Conservation (phyloP, 1,284 basidiomycete species). For the Ganoderma sinense region DNA sequence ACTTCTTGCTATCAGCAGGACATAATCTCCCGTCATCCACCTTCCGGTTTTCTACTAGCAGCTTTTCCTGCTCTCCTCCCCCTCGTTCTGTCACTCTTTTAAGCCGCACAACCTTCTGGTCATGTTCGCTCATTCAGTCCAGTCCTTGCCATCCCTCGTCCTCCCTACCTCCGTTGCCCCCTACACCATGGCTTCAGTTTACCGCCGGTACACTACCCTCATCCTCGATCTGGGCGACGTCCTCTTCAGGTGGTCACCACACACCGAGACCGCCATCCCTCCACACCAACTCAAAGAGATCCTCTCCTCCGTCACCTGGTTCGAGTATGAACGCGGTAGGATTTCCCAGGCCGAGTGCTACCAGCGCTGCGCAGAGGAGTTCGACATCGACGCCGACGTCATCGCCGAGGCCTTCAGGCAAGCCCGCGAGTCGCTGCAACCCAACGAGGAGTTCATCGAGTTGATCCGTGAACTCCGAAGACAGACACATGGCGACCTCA, state of each 20-base stretch:
- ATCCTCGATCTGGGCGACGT: conserved; percentile 66
- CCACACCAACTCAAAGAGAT: conserved; percentile 52
- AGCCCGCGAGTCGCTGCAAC: conserved; percentile 54
- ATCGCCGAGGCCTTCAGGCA: conserved; percentile 52
- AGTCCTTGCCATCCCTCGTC: conserved; percentile 14
- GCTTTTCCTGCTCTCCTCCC: conserved; percentile 1
- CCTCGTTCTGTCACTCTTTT: conserved; percentile 19
- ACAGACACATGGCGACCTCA: conserved; percentile 43
- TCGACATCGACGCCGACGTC: conserved; percentile 47
- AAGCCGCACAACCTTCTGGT: conserved; percentile 5
- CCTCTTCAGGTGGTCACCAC: conserved; percentile 62
- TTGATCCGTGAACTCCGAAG: conserved; percentile 56
- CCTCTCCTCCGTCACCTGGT: conserved; percentile 58
- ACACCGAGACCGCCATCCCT: conserved; percentile 55
- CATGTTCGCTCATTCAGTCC: conserved; percentile 22
- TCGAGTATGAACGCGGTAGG: conserved; percentile 60
- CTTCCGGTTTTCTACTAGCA: conserved; percentile 19
- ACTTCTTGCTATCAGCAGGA: conserved; percentile 18
- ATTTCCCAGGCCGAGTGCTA: conserved; percentile 58
- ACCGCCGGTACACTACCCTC: conserved; percentile 40
- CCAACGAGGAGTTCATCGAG: conserved; percentile 52
- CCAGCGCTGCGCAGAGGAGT: conserved; percentile 48
- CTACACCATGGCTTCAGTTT: conserved; percentile 26
- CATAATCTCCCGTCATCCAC: conserved; percentile 19
- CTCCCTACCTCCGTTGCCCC: conserved; percentile 11